Conservation (phyloP, 352 stramenopile species). For the Phytophthora vignae region DNA sequence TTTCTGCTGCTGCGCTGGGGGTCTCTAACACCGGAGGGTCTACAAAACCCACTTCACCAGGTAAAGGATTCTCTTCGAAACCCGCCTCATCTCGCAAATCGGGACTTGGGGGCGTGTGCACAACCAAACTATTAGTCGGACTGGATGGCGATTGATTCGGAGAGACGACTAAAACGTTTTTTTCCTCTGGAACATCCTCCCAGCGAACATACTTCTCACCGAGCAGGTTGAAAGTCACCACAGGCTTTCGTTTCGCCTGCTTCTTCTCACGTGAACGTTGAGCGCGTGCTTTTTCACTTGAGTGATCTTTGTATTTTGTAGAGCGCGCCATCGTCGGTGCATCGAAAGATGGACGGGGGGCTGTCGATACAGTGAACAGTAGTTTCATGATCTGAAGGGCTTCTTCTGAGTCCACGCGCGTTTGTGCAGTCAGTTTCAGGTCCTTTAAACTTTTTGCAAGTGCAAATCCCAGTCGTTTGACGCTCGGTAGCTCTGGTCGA, state of each 20-base stretch:
- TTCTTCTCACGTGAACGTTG: conserved; percentile 40
- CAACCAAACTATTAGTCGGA: conserved; percentile 21
- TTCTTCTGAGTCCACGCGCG: conserved; percentile 33
- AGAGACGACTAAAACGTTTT: neutral
- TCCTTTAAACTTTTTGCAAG: conserved; percentile 46
- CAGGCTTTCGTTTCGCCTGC: conserved; percentile 36
- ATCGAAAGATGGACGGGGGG: conserved; percentile 17
- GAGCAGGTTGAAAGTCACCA: conserved; percentile 74
- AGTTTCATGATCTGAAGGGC: conserved; percentile 35
- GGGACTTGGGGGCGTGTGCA: conserved; percentile 28
- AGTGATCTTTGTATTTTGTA: conserved; percentile 13
- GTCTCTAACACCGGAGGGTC: neutral
- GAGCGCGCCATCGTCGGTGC: conserved; percentile 16
- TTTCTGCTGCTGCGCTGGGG: neutral
- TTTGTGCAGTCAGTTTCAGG: conserved; percentile 36
- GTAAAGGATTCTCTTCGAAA: neutral
- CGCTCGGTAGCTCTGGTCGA: conserved; percentile 40
- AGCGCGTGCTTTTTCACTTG: conserved; percentile 18
- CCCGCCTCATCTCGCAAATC: conserved; percentile 4
- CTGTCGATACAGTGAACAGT: conserved; percentile 21
- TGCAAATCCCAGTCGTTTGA: conserved; percentile 41
- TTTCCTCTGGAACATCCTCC: conserved; percentile 28
- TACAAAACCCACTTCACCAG: neutral
- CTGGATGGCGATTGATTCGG: conserved; percentile 21
- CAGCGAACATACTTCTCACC: conserved; percentile 74